These are phyloP conservation scores for Colletotrichum sublineola DNA, from an alignment of 2,329 filamentous ascomycete genomes.

Conservation along the genomic window DNA sequence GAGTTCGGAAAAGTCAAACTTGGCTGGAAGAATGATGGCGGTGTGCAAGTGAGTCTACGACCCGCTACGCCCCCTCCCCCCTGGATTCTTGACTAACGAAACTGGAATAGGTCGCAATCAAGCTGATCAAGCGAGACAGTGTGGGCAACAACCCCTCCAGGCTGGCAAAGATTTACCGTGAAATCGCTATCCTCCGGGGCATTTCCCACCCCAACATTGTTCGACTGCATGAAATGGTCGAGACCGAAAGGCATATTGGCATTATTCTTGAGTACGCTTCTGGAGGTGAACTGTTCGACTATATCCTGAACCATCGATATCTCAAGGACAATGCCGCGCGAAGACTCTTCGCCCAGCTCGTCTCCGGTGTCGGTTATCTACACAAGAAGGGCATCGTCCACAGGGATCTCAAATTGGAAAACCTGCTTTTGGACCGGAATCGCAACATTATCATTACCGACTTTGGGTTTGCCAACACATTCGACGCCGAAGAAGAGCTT, in stretches of 20 bases:
- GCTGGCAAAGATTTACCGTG: constrained; percentile 95
- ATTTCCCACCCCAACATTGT: constrained; percentile 98
- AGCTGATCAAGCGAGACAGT: constrained; percentile 93
- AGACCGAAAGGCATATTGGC: constrained; percentile 96
- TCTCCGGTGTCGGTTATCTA: constrained; percentile 96
- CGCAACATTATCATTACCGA: constrained; percentile 99
- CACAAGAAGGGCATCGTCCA: constrained; percentile 99
- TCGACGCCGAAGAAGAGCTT: constrained; percentile 89
- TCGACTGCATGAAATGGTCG: constrained; percentile 96
- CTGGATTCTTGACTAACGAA: constrained; percentile 38
- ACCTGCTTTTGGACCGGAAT: constrained; percentile 93
- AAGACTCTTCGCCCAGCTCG: constrained; percentile 91
- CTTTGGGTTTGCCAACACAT: constrained; percentile 98
- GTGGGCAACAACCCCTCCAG: constrained; percentile 90
- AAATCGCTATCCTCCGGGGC: constrained; percentile 90
- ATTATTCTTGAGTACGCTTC: constrained; percentile 99
- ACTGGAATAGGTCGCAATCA: constrained; percentile 87
- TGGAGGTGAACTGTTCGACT: constrained; percentile 97
- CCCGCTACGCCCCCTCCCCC: background rate
- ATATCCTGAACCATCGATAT: constrained; percentile 96
- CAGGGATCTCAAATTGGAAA: constrained; percentile 96
- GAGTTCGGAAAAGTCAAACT: constrained; percentile 99
- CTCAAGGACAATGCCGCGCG: constrained; percentile 93
- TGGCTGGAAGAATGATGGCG: constrained; percentile 43
- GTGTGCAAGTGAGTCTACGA: constrained; percentile 56